A percentile compares a stretch with the other conserved stretches of the same genome.
phyloP scores from a whole-genome alignment of 1,139 yeast genomes.

The Suhomyces kunorum region DNA sequence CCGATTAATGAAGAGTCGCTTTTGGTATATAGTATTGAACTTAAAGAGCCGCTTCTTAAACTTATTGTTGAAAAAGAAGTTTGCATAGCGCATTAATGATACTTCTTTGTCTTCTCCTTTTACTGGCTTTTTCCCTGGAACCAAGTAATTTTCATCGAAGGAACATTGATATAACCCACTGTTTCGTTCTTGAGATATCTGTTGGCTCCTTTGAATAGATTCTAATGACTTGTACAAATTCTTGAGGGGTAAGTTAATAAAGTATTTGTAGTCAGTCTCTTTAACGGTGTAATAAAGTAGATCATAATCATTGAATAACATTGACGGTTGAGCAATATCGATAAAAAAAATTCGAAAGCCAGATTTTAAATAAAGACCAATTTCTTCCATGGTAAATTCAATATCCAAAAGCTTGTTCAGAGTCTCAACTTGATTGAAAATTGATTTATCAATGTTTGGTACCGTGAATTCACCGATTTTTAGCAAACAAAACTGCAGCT shows the following conservation, averaged over 20 bases:
- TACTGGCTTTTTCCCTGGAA: neutral
- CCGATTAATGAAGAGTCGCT: slow-evolving; percentile 48
- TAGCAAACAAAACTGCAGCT: slow-evolving; percentile 50
- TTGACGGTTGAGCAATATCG: slow-evolving; percentile 51
- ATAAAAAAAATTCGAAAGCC: slow-evolving; percentile 60
- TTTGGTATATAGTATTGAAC: slow-evolving; percentile 49
- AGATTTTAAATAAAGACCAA: slow-evolving; percentile 55
- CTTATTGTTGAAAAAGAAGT: slow-evolving; percentile 39
- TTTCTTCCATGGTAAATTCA: slow-evolving; percentile 58
- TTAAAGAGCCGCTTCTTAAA: slow-evolving; percentile 43
- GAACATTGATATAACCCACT: no score
- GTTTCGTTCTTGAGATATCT: slow-evolving; percentile 6
- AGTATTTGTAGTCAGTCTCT: slow-evolving; percentile 44
- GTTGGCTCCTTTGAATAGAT: slow-evolving; percentile 35
- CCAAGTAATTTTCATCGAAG: slow-evolving; percentile 24
- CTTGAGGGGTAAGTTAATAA: slow-evolving; percentile 46
- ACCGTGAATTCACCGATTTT: slow-evolving; percentile 54
- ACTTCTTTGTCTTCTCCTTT: slow-evolving; percentile 1
- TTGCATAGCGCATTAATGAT: slow-evolving; percentile 25
- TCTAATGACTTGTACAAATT: slow-evolving; percentile 45
- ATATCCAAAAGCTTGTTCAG: slow-evolving; percentile 38
- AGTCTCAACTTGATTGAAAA: neutral
- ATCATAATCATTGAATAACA: slow-evolving; percentile 47
- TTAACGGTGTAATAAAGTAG: slow-evolving; percentile 43
- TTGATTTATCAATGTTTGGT: slow-evolving; percentile 8